A percentile compares a stretch with the other conserved stretches of the same genome.
Conservation (phyloP, 106 monocot species). For the Gastrodia elata region DNA sequence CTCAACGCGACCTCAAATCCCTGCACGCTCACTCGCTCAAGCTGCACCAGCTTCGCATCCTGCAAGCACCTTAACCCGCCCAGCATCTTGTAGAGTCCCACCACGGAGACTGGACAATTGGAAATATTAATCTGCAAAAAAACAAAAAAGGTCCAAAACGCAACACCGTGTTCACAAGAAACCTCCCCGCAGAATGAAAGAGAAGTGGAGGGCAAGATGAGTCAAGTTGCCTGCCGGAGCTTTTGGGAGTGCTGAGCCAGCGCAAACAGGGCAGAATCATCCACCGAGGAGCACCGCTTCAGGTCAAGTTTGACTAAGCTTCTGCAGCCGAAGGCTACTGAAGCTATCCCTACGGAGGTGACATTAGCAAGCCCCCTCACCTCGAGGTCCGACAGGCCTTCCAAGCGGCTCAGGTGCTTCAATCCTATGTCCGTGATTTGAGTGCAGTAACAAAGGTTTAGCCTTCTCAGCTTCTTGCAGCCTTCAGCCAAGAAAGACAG, state of each 20-base stretch:
- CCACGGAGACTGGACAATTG: conserved; percentile 44
- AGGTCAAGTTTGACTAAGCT: conserved; percentile 51
- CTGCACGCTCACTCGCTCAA: conserved; percentile 40
- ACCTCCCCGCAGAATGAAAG: background rate
- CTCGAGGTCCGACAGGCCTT: conserved; percentile 58
- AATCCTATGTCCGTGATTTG: conserved; percentile 63
- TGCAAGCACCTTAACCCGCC: conserved; percentile 59
- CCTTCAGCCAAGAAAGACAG: conserved; percentile 42
- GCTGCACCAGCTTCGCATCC: conserved; percentile 65
- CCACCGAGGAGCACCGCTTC: conserved; percentile 56
- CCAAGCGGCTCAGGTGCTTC: conserved; percentile 38
- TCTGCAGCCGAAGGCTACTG: conserved; percentile 53
- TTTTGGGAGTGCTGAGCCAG: conserved; percentile 45
- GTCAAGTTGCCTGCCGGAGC: conserved; percentile 59
- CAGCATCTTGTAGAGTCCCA: conserved; percentile 46
- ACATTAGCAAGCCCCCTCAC: conserved; percentile 44
- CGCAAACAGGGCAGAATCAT: conserved; percentile 52
- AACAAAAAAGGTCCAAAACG: background rate
- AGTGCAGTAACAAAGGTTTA: conserved; percentile 76
- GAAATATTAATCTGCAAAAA: conserved; percentile 66
- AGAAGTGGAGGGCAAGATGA: background rate
- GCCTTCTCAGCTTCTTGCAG: conserved; percentile 62
- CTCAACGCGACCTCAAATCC: conserved; percentile 56
- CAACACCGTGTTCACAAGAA: background rate
- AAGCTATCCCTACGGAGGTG: conserved; percentile 45